Base-by-base conservation (phyloP, 179 eudicot genomes). In the Vitellaria paradoxa region DNA sequence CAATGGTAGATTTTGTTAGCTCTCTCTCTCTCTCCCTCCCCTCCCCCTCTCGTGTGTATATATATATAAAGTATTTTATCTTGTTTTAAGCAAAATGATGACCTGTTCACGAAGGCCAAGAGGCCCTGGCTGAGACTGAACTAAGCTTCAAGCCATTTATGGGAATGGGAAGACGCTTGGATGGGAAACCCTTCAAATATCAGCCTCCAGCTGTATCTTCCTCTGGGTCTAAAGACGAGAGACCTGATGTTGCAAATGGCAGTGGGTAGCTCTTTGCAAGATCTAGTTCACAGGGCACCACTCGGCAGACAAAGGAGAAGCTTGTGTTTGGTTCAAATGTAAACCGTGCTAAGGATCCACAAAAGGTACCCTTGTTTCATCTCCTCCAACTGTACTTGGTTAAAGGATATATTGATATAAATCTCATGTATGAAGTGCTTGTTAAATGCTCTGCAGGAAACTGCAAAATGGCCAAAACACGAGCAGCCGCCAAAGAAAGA, bases 91-190 rank as follows among this genome's bases (percentile, higher is more conserved):
- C 42, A 15, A 23, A 46, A 15, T 13, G 47, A 24, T 7, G 14
- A 17, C 40, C 9, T 50, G 50, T 65, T 20, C 47, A 14, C 83
- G 81, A 88, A 92, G 95, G 78, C 78, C 88, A 87, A 78, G 96
- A 88, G 78, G 77, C 83, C 73, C 82, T 91, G 42, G 85, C 78
- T 9, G 96, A 91, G 76, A 37, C 78, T 11, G 97, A 91, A 82
- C 97, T 91, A 50, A 95, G 90, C 77, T 91, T 93, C 23, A 91
- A 90, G 78, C 97, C 99, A 50, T 95, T 95, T 76, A 88, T 87
- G 40, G 97, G 99, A 30, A 61, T 79, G 37, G 97, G 84, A 57
- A 88, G 89, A 76, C 94, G 97, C 23, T 84, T 95, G 89, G 97
- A 93, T 69, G 99, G 99, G 65, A 93, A 88, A 79, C 86, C 97